Conservation (phyloP, 2,329 filamentous ascomycete genomes). For the Leptosphaerulina australis region DNA sequence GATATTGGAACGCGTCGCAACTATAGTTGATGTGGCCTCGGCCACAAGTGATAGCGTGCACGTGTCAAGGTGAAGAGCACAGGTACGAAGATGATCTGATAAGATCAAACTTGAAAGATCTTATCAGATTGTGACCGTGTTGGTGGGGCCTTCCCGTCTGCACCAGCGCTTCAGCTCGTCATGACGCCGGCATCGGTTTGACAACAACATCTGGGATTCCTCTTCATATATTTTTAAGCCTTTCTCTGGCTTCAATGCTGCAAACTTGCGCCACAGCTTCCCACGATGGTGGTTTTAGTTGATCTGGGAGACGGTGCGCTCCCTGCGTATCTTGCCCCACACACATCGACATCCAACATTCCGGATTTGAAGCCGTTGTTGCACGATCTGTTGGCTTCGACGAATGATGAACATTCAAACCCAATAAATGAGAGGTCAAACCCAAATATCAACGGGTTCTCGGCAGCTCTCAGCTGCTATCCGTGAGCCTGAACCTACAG, state of each 20-base stretch:
- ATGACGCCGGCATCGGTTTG: conserved; percentile 29
- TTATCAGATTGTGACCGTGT: conserved; percentile 10
- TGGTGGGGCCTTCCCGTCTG: conserved; percentile 4
- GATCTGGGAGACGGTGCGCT: conserved; percentile 51
- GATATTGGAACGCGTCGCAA: not conserved
- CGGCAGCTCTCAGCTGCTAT: conserved; percentile 69
- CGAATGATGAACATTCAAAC: conserved; percentile 9
- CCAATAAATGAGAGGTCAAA: conserved; percentile 46
- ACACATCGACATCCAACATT: conserved; percentile 28
- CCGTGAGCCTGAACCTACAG: conserved; percentile 61
- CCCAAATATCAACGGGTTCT: conserved; percentile 65
- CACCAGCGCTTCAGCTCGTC: conserved; percentile 18
- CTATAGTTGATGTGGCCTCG: not conserved
- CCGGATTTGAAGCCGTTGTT: conserved; percentile 36
- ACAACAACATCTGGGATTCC: not conserved
- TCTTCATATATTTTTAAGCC: conserved; percentile 10
- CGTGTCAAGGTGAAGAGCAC: not conserved
- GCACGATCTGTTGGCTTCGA: conserved; percentile 29
- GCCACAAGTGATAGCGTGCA: conserved; percentile 6
- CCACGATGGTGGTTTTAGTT: conserved; percentile 53
- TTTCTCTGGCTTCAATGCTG: conserved; percentile 39
- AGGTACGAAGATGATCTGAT: conserved; percentile 1
- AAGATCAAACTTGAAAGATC: not conserved
- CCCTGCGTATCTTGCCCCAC: conserved; percentile 26
- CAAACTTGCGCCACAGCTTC: conserved; percentile 16